Percentiles rank a stretch among this genome's conserved stretches.
Conservation (phyloP, 2,329 filamentous ascomycete genomes). For the Drechslera avenae region DNA sequence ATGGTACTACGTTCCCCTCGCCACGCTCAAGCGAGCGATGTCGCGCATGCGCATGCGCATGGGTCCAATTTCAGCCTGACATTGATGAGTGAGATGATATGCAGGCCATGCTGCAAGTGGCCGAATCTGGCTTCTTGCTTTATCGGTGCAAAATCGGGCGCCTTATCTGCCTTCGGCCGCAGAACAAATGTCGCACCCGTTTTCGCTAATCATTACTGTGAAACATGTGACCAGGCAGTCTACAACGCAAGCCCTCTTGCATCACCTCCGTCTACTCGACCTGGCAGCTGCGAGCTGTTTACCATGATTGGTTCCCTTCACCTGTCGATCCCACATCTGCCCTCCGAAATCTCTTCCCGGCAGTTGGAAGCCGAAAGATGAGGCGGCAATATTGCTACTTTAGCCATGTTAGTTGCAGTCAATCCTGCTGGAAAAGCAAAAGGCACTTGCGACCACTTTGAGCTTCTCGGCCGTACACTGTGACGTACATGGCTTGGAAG, state of each 20-base stretch:
- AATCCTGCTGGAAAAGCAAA: not conserved
- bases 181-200: not conserved
- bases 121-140: conserved; percentile 2
- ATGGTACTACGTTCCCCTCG: not conserved
- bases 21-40: conserved; percentile 9
- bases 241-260: not conserved
- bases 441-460: not conserved
- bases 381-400: not conserved
- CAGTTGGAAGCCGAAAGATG: not conserved
- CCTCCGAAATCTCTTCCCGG: not conserved
- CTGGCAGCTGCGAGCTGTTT: not conserved
- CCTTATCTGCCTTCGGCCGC: conserved; percentile 1
- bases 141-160: conserved; percentile 2
- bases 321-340: too few relatives aligned
- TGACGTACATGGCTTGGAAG: not conserved
- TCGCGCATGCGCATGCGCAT: conserved; percentile 15
- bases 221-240: not conserved
- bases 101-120: conserved; percentile 1
- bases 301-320: not conserved
- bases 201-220: not conserved
- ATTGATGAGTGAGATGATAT: conserved; percentile 2
- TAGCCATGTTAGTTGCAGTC: not conserved
- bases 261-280: not conserved
- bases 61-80: conserved; percentile 8
- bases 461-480: too few relatives aligned